A percentile compares a stretch with the other conserved stretches of the same genome.
Conservation (phyloP, 148 eudicot genomes). For the Persicaria maculosa region DNA sequence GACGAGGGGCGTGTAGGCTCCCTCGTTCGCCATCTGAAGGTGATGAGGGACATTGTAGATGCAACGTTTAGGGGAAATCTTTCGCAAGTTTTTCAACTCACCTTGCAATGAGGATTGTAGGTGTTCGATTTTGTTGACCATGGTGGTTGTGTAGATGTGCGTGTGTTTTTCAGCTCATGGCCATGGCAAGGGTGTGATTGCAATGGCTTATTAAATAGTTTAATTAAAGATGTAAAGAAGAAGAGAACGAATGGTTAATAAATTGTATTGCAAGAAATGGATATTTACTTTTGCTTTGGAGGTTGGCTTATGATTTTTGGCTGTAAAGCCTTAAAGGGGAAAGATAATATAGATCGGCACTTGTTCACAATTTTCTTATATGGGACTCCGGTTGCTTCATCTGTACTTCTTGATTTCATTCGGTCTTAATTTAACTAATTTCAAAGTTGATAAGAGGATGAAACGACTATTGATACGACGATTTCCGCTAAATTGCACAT, state of each 20-base stretch:
- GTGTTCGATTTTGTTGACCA: neutral
- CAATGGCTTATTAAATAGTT: neutral
- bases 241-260: neutral
- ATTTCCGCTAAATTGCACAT: too few relatives aligned
- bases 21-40: conserved; percentile 11
- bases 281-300: conserved; percentile 1
- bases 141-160: neutral
- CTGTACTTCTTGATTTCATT: too few relatives aligned
- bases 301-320: neutral
- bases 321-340: conserved; percentile 1
- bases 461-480: too few relatives aligned
- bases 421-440: too few relatives aligned
- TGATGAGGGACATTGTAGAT: conserved; percentile 18
- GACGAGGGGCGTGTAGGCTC: conserved; percentile 11
- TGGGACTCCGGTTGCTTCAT: too few relatives aligned
- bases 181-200: neutral
- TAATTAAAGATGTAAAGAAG: neutral
- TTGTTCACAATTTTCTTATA: too few relatives aligned
- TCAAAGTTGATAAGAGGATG: too few relatives aligned
- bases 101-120: neutral
- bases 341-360: too few relatives aligned
- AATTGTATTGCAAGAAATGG: neutral
- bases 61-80: neutral
- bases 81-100: neutral
- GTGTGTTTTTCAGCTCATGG: neutral